Conservation (phyloP, 805 yeast genomes). For the Clavispora vitiphila region DNA sequence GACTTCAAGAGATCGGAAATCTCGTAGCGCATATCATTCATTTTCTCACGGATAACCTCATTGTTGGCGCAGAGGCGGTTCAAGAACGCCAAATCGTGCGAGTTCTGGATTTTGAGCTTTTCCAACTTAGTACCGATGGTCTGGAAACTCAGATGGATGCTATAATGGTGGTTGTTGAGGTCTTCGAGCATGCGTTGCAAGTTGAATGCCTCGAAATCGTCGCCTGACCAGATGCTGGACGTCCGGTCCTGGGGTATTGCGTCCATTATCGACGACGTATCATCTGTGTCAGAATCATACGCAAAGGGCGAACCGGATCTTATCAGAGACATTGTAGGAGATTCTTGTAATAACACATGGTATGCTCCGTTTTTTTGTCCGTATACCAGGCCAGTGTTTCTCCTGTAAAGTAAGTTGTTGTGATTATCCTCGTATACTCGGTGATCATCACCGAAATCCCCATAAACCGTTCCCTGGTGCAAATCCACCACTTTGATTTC, state of each 20-base stretch:
- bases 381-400: conserved; percentile 2
- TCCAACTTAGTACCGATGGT: conserved; percentile 5
- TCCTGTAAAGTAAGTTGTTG: conserved; percentile 5
- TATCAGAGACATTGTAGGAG: neutral
- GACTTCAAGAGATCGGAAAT: conserved; percentile 5
- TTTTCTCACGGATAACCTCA: conserved; percentile 11
- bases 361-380: neutral
- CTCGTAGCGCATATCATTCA: conserved; percentile 12
- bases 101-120: conserved; percentile 9
- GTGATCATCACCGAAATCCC: conserved; percentile 9
- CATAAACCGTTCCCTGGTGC: conserved; percentile 12
- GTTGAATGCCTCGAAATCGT: conserved; percentile 4
- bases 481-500: conserved; percentile 17
- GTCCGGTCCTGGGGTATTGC: neutral
- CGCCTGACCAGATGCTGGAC: neutral
- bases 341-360: neutral
- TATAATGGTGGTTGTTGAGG: conserved; percentile 8
- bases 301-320: neutral
- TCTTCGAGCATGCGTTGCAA: conserved; percentile 8
- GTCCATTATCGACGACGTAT: conserved; percentile 18
- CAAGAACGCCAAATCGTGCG: conserved; percentile 11
- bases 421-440: conserved; percentile 8
- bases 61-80: conserved; percentile 9
- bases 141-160: conserved; percentile 5
- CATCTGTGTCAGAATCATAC: conserved; percentile 16